Conservation (phyloP, 768 basidiomycete genomes). For the Trametes gibbosa region DNA sequence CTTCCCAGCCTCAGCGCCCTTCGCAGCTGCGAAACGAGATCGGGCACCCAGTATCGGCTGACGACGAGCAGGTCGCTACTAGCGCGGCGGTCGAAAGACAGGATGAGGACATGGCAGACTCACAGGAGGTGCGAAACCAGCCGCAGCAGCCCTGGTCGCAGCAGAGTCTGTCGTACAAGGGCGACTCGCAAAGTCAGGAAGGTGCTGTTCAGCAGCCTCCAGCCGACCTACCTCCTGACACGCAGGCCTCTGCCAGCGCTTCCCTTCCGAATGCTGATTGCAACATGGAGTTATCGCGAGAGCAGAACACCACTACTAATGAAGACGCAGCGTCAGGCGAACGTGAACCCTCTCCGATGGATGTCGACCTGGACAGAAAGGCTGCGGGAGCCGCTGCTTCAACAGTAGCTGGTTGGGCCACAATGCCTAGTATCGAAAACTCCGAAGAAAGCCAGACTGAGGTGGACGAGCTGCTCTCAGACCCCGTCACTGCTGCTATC, state of each 20-base stretch:
- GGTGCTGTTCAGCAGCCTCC: neutral
- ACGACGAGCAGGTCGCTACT: neutral
- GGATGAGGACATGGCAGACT: neutral
- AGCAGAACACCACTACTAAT: neutral
- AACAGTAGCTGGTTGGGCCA: neutral
- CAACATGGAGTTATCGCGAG: neutral
- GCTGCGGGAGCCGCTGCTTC: neutral
- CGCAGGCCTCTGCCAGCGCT: neutral
- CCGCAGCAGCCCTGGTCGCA: neutral
- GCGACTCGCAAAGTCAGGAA: conserved; percentile 18
- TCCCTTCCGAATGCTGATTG: neutral
- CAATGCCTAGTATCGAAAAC: neutral
- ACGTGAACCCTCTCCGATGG: neutral
- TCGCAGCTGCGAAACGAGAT: conserved; percentile 47
- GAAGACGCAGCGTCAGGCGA: neutral
- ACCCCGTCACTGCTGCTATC: neutral
- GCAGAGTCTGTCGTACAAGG: conserved; percentile 21
- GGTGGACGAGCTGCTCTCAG: conserved; percentile 13
- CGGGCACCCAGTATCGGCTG: neutral
- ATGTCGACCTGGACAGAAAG: neutral
- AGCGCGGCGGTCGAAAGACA: neutral
- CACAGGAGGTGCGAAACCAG: neutral
- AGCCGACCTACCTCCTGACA: neutral
- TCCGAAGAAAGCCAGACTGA: conserved; percentile 6
- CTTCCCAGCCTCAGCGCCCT: conserved; percentile 52